Percentiles rank a stretch among this genome's conserved stretches.
These are phyloP conservation scores for Pythium scleroteichum DNA, from an alignment of 352 stramenopile genomes.

Conservation along the genomic window DNA sequence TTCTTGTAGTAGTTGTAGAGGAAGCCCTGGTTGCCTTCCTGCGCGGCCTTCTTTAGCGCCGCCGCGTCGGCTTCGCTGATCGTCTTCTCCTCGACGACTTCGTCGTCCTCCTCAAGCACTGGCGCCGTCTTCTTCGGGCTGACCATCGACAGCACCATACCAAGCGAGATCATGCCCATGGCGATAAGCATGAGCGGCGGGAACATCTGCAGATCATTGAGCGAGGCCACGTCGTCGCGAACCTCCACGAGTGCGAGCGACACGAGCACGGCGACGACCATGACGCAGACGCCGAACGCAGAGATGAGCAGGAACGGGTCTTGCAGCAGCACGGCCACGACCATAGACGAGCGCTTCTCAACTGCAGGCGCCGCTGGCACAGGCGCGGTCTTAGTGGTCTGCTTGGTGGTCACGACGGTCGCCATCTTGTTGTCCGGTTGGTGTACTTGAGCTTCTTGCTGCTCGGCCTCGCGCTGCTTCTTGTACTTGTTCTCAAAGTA, in stretches of 20 bases:
- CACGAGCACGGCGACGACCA: constrained; percentile 54
- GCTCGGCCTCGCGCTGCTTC: constrained; percentile 3
- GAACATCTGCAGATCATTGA: constrained; percentile 67
- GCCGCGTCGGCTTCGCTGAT: constrained; percentile 6
- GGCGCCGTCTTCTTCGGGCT: not conserved
- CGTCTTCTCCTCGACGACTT: constrained; percentile 1
- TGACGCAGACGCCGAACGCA: constrained; percentile 52
- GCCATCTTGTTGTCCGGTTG: constrained; percentile 5
- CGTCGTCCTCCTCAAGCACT: not conserved
- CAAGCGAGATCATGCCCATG: constrained; percentile 55
- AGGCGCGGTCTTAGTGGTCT: not conserved
- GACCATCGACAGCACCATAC: constrained; percentile 27
- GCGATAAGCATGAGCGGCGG: constrained; percentile 62
- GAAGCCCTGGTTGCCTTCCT: constrained; percentile 20
- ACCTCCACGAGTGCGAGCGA: constrained; percentile 50
- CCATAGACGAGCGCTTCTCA: constrained; percentile 30
- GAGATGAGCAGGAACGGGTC: constrained; percentile 52
- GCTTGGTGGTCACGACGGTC: not conserved
- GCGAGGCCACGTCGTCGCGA: constrained; percentile 44
- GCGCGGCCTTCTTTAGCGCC: constrained; percentile 17
- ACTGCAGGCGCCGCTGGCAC: not conserved
- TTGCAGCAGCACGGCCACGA: constrained; percentile 45
- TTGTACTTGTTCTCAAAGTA: constrained; percentile 32
- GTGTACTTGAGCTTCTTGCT: not conserved
- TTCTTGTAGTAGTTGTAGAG: constrained; percentile 31